Evolutionary conservation across 768 basidiomycete species (phyloP), one percentile per base, ranked within the genome.

Genomic region (Neoboletus brunneissimus): DNA sequence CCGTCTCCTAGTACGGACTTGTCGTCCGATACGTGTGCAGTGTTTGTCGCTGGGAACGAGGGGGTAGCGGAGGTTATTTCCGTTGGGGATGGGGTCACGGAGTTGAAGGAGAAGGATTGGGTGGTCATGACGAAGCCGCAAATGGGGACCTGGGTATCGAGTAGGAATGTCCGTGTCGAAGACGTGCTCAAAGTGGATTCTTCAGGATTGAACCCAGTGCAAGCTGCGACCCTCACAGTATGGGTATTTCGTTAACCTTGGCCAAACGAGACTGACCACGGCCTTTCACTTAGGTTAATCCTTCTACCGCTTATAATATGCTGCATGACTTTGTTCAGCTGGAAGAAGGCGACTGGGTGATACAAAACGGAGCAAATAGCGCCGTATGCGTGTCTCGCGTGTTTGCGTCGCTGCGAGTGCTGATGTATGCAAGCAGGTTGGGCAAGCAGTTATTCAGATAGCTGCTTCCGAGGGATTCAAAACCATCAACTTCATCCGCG

Each of bases 301-400:
- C 89, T 2, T 78, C 91, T 0, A 91, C 92, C 0, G 93, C 93
- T 1, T 86, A 86, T 59, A 87, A 88, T 63, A 89, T 95, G 86
- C 79, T 95, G 11, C 78, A 78, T 34, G 82, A 88, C 53, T 93
- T 86, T 69, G 79, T 84, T 7, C 62, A 76, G 35, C 78, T 93
- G 42, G 59, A 81, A 49, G 75, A 79, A 47, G 91, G 87, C 4
- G 88, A 91, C 46, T 94, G 87, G 87, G 77, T 95, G 16, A 68
- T 94, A 12, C 92, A 94, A 70, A 94, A 94, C 58, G 92, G 90
- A 27, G 86, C 85, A 20, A 94, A 94, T 63, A 88, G 88, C 61
- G 88, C 89, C 20, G 91, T 91, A 55, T 47, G 85, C 72, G 16
- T 50, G 23, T 51, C 12, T n/a, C 11, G 23, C 10, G 11, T 45